These are phyloP conservation scores for Ricinus communis DNA, from an alignment of 345 rosid genomes.

Conservation along the genomic window DNA sequence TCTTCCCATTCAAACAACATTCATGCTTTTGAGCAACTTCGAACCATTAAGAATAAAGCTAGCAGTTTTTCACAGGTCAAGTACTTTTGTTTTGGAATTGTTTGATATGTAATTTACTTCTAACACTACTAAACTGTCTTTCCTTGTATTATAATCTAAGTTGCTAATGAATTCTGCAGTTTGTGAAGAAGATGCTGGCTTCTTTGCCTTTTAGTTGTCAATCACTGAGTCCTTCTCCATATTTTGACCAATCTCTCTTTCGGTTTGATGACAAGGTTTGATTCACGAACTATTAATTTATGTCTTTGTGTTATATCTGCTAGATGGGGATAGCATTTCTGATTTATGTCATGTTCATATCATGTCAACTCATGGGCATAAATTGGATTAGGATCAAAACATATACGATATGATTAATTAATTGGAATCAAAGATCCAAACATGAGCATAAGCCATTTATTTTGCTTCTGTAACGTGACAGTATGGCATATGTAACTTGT, in stretches of 20 bases:
- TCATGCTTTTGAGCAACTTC: constrained; percentile 74
- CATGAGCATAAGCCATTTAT: neutral
- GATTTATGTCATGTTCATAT: neutral
- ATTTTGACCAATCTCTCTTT: constrained; percentile 90
- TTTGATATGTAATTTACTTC: neutral
- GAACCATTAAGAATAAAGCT: constrained; percentile 62
- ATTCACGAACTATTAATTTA: constrained; percentile 10
- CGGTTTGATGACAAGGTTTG: constrained; percentile 92
- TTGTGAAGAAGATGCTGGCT: constrained; percentile 83
- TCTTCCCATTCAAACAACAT: constrained; percentile 83
- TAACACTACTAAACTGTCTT: neutral
- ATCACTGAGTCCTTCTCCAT: constrained; percentile 96
- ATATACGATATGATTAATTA: neutral
- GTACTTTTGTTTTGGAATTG: neutral
- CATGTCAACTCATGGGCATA: neutral
- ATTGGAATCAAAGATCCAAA: neutral
- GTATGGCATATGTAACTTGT: too few species aligned
- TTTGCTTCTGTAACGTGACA: too few species aligned
- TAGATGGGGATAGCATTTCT: neutral
- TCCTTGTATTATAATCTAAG: constrained; percentile 13
- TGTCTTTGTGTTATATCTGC: neutral
- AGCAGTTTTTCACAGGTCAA: constrained; percentile 59
- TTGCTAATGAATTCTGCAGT: constrained; percentile 47
- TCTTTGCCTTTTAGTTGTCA: constrained; percentile 85
- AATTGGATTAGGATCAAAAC: neutral